These are phyloP conservation scores for Fusarium cyanostomum DNA, from an alignment of 2,329 filamentous ascomycete species.

Conservation along the genomic window DNA sequence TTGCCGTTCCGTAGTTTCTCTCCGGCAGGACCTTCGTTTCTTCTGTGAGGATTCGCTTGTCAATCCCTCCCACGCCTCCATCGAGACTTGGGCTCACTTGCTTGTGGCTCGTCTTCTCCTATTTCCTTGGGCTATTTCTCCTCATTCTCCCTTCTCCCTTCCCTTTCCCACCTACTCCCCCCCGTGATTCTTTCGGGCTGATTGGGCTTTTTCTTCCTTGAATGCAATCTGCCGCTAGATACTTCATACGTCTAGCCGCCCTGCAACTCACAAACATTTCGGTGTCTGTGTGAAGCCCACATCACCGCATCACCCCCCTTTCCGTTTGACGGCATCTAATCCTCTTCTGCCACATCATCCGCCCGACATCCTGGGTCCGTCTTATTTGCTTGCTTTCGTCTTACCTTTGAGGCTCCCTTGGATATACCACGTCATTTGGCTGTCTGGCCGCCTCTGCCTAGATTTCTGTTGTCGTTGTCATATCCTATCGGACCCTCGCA, in stretches of 20 bases:
- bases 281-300: constrained; percentile 27
- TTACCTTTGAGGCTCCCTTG: constrained; percentile 33
- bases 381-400: constrained; percentile 33
- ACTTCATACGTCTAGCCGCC: constrained; percentile 12
- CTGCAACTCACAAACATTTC: constrained; percentile 32
- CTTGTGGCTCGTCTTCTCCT: constrained; percentile 34
- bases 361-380: constrained; percentile 28
- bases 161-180: background rate
- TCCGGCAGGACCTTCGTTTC: constrained; percentile 38
- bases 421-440: constrained; percentile 33
- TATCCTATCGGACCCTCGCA: constrained; percentile 21
- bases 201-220: constrained; percentile 6
- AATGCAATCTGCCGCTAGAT: constrained; percentile 18
- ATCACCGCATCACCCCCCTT: constrained; percentile 23
- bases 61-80: constrained; percentile 28
- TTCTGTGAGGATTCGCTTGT: constrained; percentile 41
- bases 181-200: constrained; percentile 10
- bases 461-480: constrained; percentile 13
- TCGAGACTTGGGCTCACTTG: constrained; percentile 28
- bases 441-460: constrained; percentile 17
- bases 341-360: constrained; percentile 44
- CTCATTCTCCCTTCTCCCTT: constrained; percentile 1
- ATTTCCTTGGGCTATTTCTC: constrained; percentile 11
- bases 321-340: constrained; percentile 39
- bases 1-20: constrained; percentile 37